Evolutionary conservation across 1,284 basidiomycete genomes (phyloP), one percentile per base, ranked within the genome.

Genomic region (Omphalotus olearius): DNA sequence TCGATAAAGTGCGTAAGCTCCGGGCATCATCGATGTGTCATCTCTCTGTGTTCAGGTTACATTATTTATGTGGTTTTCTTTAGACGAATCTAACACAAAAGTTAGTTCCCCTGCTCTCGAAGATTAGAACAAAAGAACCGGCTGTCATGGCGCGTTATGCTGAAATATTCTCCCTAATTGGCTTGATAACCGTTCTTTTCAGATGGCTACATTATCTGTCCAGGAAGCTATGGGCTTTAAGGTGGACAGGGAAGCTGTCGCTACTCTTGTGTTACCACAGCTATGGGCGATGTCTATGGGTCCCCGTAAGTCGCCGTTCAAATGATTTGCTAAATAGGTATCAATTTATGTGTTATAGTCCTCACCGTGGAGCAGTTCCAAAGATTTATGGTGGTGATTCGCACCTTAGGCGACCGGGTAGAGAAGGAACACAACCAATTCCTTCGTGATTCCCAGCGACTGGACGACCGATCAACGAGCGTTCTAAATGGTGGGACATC

Each of bases 151-250:
- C 90, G 59, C 53, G 76, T 61, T 33, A 13, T 33, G 9, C 9
- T 13, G 30, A 42, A 26, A n/a, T 41, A 35, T 17, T 33, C 9
- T 40, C n/a, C n/a, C 14, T 16, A 35, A 42, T 3, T 9, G 18
- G 36, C 2, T 11, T 53, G 25, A 36, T 49, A 47, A 37, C 28
- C n/a, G 13, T 1, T 13, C 16, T 28, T 18, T 42, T 33, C 53
- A 92, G 88, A 89, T 95, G 80, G 92, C 93, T 1, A 97, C 94
- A 0, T 72, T 98, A 39, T 85, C 83, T 7, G 94, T 99, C 0
- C 94, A 99, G 69, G 95, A 98, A 68, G 91, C 91, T 3, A 97
- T 98, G 93, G 92, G 94, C 1, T 79, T 84, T 60, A 99, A 98
- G 66, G 88, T 98, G 3, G 94, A 98, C 59, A 79, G 93, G 42